These are phyloP conservation scores for Sporothrix mexicana DNA, from an alignment of 2,329 filamentous ascomycete genomes.

Conservation along the genomic window DNA sequence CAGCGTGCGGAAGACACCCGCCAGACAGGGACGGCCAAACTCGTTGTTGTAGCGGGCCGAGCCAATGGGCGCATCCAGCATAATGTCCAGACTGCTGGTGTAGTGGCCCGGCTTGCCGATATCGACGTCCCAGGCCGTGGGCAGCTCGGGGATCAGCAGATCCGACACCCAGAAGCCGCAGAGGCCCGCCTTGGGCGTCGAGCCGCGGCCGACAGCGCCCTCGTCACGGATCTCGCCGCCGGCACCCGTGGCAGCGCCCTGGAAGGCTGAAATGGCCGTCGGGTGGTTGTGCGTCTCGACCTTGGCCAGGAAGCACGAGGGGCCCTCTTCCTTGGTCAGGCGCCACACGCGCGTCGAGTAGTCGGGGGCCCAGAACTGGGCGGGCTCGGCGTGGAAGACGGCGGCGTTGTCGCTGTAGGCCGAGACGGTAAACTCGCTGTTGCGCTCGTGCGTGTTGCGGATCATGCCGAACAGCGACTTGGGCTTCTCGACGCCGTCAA, in stretches of 20 bases:
- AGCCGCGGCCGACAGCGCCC: constrained; percentile 90
- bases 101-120: constrained; percentile 90
- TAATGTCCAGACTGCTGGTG: constrained; percentile 92
- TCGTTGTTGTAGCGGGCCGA: constrained; percentile 98
- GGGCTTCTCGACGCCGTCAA: constrained; percentile 81
- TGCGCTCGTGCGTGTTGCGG: constrained; percentile 86
- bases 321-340: constrained; percentile 82
- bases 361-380: constrained; percentile 85
- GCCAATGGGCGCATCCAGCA: constrained; percentile 95
- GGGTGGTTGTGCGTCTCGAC: constrained; percentile 99
- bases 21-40: constrained; percentile 87
- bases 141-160: constrained; percentile 82
- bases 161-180: constrained; percentile 95
- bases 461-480: constrained; percentile 95
- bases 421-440: constrained; percentile 83
- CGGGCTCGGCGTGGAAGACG: constrained; percentile 76
- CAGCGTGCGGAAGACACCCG: constrained; percentile 90
- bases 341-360: constrained; percentile 86
- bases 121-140: constrained; percentile 87
- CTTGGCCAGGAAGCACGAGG: constrained; percentile 76
- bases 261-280: constrained; percentile 90
- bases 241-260: constrained; percentile 91
- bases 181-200: constrained; percentile 89
- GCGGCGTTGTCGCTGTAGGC: constrained; percentile 98
- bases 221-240: constrained; percentile 97